Percentiles rank a stretch among this genome's conserved stretches.
These are phyloP conservation scores for Fusarium graminum DNA, from an alignment of 2,329 filamentous ascomycete genomes.

Conservation along the genomic window DNA sequence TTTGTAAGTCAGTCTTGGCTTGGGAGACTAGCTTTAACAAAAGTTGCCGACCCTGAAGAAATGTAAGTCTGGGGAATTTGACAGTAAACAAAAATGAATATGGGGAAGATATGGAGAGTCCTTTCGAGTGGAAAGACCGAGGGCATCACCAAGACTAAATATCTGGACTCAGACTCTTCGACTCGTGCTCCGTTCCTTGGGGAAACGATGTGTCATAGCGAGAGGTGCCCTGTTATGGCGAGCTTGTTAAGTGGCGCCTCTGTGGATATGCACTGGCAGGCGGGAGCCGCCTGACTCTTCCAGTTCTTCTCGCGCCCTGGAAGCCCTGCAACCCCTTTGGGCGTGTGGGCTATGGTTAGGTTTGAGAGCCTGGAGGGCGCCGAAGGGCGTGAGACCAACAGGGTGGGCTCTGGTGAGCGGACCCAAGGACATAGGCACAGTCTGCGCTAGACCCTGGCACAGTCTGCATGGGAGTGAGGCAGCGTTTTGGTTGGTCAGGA, in stretches of 20 bases:
- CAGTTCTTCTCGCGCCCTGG: slow-evolving; percentile 35
- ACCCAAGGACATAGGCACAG: slow-evolving; percentile 33
- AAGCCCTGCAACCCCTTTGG: slow-evolving; percentile 37
- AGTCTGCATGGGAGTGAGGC: slow-evolving; percentile 15
- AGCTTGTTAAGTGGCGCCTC: slow-evolving; percentile 49
- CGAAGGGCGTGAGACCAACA: slow-evolving; percentile 38
- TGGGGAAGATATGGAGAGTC: slow-evolving; percentile 43
- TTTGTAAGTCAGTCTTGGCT: slow-evolving; percentile 25
- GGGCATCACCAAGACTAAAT: slow-evolving; percentile 48
- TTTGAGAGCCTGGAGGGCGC: slow-evolving; percentile 30
- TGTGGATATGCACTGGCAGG: slow-evolving; percentile 41
- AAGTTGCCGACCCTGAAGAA: slow-evolving; percentile 23
- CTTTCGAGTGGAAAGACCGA: slow-evolving; percentile 38
- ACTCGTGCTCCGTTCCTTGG: slow-evolving; percentile 37
- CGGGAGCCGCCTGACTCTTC: slow-evolving; percentile 47
- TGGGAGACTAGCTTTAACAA: slow-evolving; percentile 31
- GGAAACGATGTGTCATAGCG: slow-evolving; percentile 50
- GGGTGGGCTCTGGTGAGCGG: slow-evolving; percentile 25
- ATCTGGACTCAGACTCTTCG: slow-evolving; percentile 37
- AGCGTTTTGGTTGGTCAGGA: slow-evolving; percentile 28
- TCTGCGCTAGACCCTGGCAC: slow-evolving; percentile 20
- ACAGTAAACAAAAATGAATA: slow-evolving; percentile 29
- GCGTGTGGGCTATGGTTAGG: slow-evolving; percentile 43
- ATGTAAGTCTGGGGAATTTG: slow-evolving; percentile 42
- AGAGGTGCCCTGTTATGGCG: slow-evolving; percentile 46